Conservation (phyloP, 306 rosid species). For the Vigna unguiculata region DNA sequence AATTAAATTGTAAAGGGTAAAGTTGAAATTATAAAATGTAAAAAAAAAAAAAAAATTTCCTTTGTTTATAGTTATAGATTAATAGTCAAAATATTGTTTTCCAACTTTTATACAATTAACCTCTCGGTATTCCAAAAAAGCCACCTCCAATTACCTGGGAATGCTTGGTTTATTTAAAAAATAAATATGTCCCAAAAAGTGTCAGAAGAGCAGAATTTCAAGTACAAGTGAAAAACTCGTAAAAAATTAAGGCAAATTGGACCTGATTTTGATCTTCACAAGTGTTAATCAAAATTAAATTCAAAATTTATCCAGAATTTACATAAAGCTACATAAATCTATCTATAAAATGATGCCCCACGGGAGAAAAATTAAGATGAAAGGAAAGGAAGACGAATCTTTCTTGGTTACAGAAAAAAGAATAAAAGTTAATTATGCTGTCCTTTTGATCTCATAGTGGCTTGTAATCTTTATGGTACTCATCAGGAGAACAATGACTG, state of each 20-base stretch:
- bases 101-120: too few relatives aligned
- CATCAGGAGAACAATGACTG: slow-evolving; percentile 17
- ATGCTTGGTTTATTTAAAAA: too few relatives aligned
- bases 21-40: too few relatives aligned
- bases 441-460: slow-evolving; percentile 20
- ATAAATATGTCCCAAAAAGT: too few relatives aligned
- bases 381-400: not conserved
- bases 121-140: too few relatives aligned
- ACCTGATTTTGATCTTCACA: not conserved
- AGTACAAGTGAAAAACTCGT: not conserved
- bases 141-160: too few relatives aligned
- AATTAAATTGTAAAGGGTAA: too few relatives aligned
- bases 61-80: too few relatives aligned
- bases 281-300: slow-evolving; percentile 26
- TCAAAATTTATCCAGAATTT: slow-evolving; percentile 30
- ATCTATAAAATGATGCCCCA: not conserved
- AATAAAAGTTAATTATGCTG: not conserved
- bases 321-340: slow-evolving; percentile 42
- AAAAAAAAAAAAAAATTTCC: too few relatives aligned
- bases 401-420: not conserved
- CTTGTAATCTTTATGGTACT: slow-evolving; percentile 9
- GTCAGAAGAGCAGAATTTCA: too few relatives aligned
- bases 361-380: not conserved
- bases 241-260: slow-evolving; percentile 20
- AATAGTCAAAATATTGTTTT: too few relatives aligned